phyloP scores from a whole-genome alignment of 805 yeast species.

The Yamadazyma kitorensis region DNA sequence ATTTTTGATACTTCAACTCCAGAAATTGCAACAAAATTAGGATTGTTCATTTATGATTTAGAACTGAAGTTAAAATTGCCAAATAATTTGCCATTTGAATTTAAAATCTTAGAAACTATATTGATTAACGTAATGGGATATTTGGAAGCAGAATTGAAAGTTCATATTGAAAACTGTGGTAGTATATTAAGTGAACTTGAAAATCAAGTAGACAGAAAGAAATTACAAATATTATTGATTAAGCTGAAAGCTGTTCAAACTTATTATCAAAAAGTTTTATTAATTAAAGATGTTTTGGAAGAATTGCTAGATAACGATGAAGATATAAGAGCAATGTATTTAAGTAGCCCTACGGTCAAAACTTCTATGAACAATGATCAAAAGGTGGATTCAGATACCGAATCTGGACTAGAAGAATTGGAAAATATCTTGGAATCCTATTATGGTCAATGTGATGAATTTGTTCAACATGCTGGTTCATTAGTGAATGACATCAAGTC shows the following conservation, averaged over 20 bases:
- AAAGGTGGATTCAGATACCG: conserved; percentile 12
- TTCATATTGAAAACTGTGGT: conserved; percentile 58
- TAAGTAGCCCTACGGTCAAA: conserved; percentile 41
- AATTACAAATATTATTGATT: conserved; percentile 68
- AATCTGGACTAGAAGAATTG: conserved; percentile 64
- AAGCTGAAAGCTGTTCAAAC: conserved; percentile 68
- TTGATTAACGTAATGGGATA: conserved; percentile 76
- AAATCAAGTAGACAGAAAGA: conserved; percentile 72
- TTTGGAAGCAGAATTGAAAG: conserved; percentile 70
- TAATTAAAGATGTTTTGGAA: conserved; percentile 79
- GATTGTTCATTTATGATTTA: conserved; percentile 80
- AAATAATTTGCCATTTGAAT: conserved; percentile 53
- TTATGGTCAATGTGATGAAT: conserved; percentile 88
- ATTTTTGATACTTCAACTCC: conserved; percentile 76
- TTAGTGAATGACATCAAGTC: conserved; percentile 79
- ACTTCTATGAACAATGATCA: neutral
- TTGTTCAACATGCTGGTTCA: conserved; percentile 86
- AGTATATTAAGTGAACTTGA: conserved; percentile 68
- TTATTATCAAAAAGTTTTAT: conserved; percentile 69
- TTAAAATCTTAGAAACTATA: conserved; percentile 79
- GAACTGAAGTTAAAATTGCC: conserved; percentile 61
- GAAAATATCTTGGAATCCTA: conserved; percentile 88
- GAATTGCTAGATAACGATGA: conserved; percentile 86
- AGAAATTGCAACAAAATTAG: conserved; percentile 65
- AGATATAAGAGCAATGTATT: conserved; percentile 75